Evolutionary conservation across 140 eudicot species (phyloP), one percentile per base, ranked within the genome.

Genomic region (Bidens hawaiensis): DNA sequence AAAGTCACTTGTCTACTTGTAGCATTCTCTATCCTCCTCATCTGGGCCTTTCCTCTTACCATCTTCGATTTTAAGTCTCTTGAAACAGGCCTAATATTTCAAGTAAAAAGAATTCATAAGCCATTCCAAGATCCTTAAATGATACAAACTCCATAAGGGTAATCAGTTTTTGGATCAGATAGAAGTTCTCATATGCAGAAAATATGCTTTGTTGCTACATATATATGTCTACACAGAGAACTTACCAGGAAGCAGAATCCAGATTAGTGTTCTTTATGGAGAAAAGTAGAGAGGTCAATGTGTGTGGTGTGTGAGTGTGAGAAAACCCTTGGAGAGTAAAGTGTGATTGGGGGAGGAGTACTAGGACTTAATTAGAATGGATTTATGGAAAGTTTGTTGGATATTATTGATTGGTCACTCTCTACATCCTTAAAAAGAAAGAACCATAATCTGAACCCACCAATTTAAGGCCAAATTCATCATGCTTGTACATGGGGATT

Each of bases 31-130:
- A 81, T 81, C 55, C 87, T 74, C 67, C 76, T 78, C 83, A 81
- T 60, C 70, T 81, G 83, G 22, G 83, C 75, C 75, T 81, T 81
- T 48, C 87, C 87, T 66, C 87, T 78, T 70, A 77, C 87, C 87
- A 81, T 81, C 64, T 76, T 59, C 18, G 21, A 18, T 10, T 26
- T 27, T 30, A 23, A 38, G 19, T 65, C 65, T 56, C 62, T 65
- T 73, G 38, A 64, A 55, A 45, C 27, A 26, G 1, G 25, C 72
- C 72, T 64, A 73, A 65, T 46, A 25, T 26, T 30, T 63, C 17
- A 54, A 28, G 65, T 53, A 64, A 64, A 64, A 49, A 3, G 4
- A 48, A n/a, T 17, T 27, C 12, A 12, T 6, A 45, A 54, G 15
- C 16, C 26, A 45, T 25, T 16, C 56, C 65, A 73, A 73, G 78